Evolutionary conservation across 257 asterid genomes (phyloP).

Genomic region (Forsythia viridissima): DNA sequence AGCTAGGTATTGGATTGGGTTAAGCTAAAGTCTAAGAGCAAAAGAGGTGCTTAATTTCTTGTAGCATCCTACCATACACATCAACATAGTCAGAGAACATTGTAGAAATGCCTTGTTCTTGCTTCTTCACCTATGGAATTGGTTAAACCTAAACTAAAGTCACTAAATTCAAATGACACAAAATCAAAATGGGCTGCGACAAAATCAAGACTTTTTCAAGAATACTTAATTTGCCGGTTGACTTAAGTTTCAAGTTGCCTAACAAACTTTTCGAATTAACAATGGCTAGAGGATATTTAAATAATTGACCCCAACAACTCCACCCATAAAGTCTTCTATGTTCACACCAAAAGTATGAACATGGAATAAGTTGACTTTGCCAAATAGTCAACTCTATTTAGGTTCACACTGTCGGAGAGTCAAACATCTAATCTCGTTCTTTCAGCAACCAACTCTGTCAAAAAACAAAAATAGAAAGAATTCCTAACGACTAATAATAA

Average conservation of each 20-base stretch:
- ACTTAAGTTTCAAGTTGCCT: neutral
- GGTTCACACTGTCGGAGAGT: slow-evolving; percentile 10
- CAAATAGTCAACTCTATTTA: neutral
- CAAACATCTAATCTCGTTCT: neutral
- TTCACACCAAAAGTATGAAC: slow-evolving; percentile 26
- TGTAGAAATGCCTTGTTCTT: slow-evolving; percentile 2
- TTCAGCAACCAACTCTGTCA: neutral
- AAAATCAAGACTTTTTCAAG: neutral
- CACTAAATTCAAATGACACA: neutral
- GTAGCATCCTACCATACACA: slow-evolving; percentile 13
- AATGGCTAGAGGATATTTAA: slow-evolving; percentile 23
- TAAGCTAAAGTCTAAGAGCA: neutral
- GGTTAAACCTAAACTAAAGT: slow-evolving; percentile 17
- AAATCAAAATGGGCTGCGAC: slow-evolving; percentile 19
- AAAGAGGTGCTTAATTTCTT: neutral
- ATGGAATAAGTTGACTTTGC: slow-evolving; percentile 14
- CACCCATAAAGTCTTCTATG: slow-evolving; percentile 27
- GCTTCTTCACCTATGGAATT: slow-evolving; percentile 4
- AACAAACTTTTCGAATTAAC: neutral
- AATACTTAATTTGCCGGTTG: slow-evolving; percentile 3
- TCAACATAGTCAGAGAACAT: neutral
- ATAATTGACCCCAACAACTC: neutral
- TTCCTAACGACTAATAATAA: neutral
- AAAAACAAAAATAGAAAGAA: neutral
- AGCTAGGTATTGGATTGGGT: slow-evolving; percentile 3